phyloP scores from a whole-genome alignment of 2,329 filamentous ascomycete genomes.

The Scleromitrula shiraiana region DNA sequence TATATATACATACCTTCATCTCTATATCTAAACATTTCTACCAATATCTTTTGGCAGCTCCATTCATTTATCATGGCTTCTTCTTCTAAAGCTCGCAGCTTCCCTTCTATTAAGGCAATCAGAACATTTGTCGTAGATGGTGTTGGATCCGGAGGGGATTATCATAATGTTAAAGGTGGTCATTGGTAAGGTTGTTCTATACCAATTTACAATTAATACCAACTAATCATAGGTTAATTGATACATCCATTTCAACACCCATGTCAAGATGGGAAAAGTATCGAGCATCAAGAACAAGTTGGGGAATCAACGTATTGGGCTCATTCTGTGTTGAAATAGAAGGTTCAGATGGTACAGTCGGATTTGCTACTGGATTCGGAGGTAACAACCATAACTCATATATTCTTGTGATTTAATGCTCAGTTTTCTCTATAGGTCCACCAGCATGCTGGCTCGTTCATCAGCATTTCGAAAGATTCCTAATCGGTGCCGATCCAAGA shows the following conservation, averaged over 20 bases:
- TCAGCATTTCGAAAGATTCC: constrained; percentile 87
- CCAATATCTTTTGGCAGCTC: not conserved
- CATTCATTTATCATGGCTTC: constrained; percentile 18
- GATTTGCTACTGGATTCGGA: constrained; percentile 89
- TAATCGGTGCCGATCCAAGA: constrained; percentile 79
- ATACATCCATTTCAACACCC: constrained; percentile 85
- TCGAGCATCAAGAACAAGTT: constrained; percentile 77
- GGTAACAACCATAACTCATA: too few species aligned
- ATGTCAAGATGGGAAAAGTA: constrained; percentile 88
- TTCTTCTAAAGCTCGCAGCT: constrained; percentile 31
- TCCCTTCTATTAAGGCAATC: constrained; percentile 69
- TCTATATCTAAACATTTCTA: not conserved
- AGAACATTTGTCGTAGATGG: constrained; percentile 66
- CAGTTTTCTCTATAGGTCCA: constrained; percentile 44
- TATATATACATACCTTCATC: not conserved
- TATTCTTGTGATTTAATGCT: constrained; percentile 6
- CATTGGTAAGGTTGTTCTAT: constrained; percentile 47
- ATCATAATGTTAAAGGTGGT: constrained; percentile 80
- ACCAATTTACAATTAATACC: not conserved
- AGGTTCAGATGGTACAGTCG: constrained; percentile 82
- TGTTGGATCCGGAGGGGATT: constrained; percentile 62
- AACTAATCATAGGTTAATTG: constrained; percentile 63
- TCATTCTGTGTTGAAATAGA: constrained; percentile 90
- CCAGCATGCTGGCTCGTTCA: constrained; percentile 91
- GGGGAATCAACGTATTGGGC: constrained; percentile 92